phyloP scores from a whole-genome alignment of 805 yeast species.

The Trichomonascus vanleenenianus region DNA sequence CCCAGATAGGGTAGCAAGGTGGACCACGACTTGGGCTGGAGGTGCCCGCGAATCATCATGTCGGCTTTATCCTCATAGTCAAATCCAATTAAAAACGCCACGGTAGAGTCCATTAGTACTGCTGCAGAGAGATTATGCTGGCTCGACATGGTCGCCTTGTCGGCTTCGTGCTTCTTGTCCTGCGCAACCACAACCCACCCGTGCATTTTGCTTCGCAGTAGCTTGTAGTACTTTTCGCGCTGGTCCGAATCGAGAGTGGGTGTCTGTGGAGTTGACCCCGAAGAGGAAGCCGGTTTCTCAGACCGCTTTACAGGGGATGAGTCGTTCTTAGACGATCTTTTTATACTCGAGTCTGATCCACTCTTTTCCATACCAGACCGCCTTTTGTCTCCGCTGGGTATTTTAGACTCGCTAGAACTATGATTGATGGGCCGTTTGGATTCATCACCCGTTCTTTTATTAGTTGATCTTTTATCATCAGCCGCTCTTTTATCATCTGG shows the following conservation, averaged over 20 bases:
- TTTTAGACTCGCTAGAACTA: background rate
- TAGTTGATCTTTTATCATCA: background rate
- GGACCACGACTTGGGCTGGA: constrained; percentile 31
- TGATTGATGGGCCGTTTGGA: background rate
- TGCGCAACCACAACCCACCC: constrained; percentile 34
- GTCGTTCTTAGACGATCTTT: too few species aligned
- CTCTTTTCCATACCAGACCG: background rate
- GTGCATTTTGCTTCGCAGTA: constrained; percentile 23
- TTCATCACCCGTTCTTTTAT: background rate
- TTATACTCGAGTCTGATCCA: too few species aligned
- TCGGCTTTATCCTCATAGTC: constrained; percentile 34
- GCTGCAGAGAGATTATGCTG: constrained; percentile 28
- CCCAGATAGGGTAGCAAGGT: constrained; percentile 29
- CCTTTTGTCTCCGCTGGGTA: background rate
- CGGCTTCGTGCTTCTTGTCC: constrained; percentile 34
- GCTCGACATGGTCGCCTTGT: constrained; percentile 24
- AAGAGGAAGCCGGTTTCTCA: too few species aligned
- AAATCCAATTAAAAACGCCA: constrained; percentile 32
- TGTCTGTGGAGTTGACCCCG: background rate
- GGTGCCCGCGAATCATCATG: constrained; percentile 19
- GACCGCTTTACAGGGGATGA: too few species aligned
- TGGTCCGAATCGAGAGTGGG: constrained; percentile 5
- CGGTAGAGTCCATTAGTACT: constrained; percentile 32
- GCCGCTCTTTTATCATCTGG: too few species aligned
- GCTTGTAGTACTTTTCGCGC: constrained; percentile 19